These are phyloP conservation scores for Aspergillus candidus DNA, from an alignment of 2,329 filamentous ascomycete genomes.

Conservation along the genomic window DNA sequence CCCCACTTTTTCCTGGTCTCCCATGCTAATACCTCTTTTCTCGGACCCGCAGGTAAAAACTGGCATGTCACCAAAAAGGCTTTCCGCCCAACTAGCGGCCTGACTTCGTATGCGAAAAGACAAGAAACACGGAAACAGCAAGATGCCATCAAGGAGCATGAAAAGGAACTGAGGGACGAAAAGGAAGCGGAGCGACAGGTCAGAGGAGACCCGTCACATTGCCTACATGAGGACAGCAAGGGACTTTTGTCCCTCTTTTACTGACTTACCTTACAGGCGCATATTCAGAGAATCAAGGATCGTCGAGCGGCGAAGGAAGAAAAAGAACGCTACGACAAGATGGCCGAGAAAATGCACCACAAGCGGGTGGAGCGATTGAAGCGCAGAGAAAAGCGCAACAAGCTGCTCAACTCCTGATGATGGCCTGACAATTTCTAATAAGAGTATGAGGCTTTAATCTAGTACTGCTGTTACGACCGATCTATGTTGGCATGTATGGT, in stretches of 20 bases:
- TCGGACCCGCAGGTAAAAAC: slow-evolving; percentile 67
- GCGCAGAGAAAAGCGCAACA: slow-evolving; percentile 88
- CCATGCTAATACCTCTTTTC: slow-evolving; percentile 14
- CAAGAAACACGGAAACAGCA: slow-evolving; percentile 62
- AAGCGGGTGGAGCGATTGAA: slow-evolving; percentile 90
- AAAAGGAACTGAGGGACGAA: slow-evolving; percentile 93
- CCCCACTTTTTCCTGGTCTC: slow-evolving; percentile 9
- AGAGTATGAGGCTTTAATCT: background rate
- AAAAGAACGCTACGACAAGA: slow-evolving; percentile 82
- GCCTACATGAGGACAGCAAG: background rate
- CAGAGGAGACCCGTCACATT: slow-evolving; percentile 22
- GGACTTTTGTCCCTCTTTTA: background rate
- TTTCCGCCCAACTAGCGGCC: slow-evolving; percentile 74
- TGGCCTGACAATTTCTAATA: too few relatives aligned
- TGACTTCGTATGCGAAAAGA: slow-evolving; percentile 73
- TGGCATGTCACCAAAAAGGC: slow-evolving; percentile 81
- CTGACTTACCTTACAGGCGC: slow-evolving; percentile 49
- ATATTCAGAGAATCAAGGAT: slow-evolving; percentile 74
- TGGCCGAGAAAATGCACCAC: slow-evolving; percentile 96
- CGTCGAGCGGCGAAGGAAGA: slow-evolving; percentile 85
- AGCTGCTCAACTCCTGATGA: slow-evolving; percentile 39
- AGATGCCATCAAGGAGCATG: slow-evolving; percentile 79
- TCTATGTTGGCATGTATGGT: too few relatives aligned
- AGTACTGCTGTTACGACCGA: background rate
- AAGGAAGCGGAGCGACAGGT: slow-evolving; percentile 86